These are phyloP conservation scores for Mycotypha africana DNA, from an alignment of 371 early-diverging fungal species.

Conservation along the genomic window DNA sequence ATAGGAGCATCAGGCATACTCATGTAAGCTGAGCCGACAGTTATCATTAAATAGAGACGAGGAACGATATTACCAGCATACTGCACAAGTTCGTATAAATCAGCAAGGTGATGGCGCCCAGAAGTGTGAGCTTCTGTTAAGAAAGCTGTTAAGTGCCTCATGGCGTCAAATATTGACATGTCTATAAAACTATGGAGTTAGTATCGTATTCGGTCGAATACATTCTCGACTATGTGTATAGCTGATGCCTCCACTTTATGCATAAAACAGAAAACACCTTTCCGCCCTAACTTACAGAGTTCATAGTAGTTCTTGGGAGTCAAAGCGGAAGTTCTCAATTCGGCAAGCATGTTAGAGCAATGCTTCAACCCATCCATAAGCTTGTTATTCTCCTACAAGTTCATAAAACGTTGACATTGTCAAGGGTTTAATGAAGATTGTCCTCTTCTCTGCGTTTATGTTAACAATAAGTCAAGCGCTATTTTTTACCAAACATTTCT, in stretches of 20 bases:
- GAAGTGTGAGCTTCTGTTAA: constrained; percentile 82
- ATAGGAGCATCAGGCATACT: constrained; percentile 81
- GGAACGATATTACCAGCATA: constrained; percentile 97
- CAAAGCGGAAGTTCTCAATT: constrained; percentile 87
- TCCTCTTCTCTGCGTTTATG: too few relatives aligned
- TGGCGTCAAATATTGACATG: constrained; percentile 94
- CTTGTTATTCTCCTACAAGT: constrained; percentile 70
- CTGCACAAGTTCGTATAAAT: constrained; percentile 95
- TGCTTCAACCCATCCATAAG: constrained; percentile 96
- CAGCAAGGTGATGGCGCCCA: constrained; percentile 86
- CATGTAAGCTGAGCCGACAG: constrained; percentile 94
- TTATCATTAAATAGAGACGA: constrained; percentile 95
- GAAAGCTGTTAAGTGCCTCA: constrained; percentile 82
- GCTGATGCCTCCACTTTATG: too few relatives aligned
- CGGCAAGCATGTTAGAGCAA: constrained; percentile 93
- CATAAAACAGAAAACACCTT: too few relatives aligned
- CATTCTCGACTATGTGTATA: too few relatives aligned
- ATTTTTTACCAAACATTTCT: constrained; percentile 70
- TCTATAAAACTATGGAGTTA: constrained; percentile 43
- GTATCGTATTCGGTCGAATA: not conserved
- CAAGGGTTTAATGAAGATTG: too few relatives aligned
- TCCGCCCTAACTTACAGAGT: constrained; percentile 74
- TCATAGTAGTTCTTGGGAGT: constrained; percentile 97
- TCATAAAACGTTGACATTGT: too few relatives aligned
- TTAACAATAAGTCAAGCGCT: too few relatives aligned